These are phyloP conservation scores for Glaciozyma antarctica DNA, from an alignment of 768 basidiomycete genomes.

Conservation along the genomic window DNA sequence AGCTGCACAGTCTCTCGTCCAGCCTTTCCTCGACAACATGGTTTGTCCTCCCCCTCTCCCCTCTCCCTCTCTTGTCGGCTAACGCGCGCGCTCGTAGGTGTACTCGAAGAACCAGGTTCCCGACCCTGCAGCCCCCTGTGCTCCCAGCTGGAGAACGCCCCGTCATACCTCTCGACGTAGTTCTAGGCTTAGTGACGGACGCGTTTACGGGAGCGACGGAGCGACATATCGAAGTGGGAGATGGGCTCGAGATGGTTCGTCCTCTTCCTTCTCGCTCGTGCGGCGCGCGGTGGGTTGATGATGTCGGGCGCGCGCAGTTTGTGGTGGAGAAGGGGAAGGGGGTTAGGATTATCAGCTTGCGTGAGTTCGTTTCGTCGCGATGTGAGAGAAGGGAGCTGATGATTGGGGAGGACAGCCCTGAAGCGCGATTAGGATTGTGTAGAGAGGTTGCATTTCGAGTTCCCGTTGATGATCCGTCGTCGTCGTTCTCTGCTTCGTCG, in stretches of 20 bases:
- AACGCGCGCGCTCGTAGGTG: constrained; percentile 52
- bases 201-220: constrained; percentile 96
- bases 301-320: background rate
- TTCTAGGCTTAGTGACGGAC: constrained; percentile 81
- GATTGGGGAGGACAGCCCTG: background rate
- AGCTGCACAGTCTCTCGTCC: constrained; percentile 83
- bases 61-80: background rate
- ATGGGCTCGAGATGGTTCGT: constrained; percentile 59
- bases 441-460: too few relatives aligned
- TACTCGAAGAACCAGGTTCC: constrained; percentile 93
- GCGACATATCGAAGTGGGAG: constrained; percentile 97
- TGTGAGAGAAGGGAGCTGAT: background rate
- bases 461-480: too few relatives aligned
- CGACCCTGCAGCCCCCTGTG: constrained; percentile 58
- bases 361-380: background rate
- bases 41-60: constrained; percentile 46
- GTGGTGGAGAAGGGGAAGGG: constrained; percentile 19
- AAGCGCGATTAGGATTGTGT: constrained; percentile 10
- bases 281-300: too few relatives aligned
- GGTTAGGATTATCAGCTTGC: constrained; percentile 14
- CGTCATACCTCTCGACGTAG: constrained; percentile 69
- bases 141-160: constrained; percentile 44
- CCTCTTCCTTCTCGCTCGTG: too few relatives aligned
- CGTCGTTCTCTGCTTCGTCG: too few relatives aligned
- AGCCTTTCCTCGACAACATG: constrained; percentile 98